These are phyloP conservation scores for Yarrowia divulgata DNA, from an alignment of 805 yeast genomes.

Conservation along the genomic window DNA sequence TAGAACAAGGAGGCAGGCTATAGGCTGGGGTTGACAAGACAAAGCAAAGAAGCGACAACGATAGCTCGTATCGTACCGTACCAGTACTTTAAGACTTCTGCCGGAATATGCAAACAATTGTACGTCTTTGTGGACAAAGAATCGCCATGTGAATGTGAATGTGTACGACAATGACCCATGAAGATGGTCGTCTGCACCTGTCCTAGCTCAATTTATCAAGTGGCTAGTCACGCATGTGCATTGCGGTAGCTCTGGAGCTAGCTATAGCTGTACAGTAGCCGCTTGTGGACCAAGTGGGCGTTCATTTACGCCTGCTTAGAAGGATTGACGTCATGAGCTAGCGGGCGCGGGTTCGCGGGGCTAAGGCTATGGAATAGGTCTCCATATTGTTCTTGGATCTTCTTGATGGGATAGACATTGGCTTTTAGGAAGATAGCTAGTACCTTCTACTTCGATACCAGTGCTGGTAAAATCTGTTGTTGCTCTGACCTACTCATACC, in stretches of 20 bases:
- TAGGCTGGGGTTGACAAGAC: background rate
- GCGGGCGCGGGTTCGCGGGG: background rate
- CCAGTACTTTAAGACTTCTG: no score
- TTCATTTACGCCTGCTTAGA: slow-evolving; percentile 6
- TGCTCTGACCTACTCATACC: no score
- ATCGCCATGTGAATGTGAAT: background rate
- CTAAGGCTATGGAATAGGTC: background rate
- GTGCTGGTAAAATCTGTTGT: no score
- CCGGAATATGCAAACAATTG: no score
- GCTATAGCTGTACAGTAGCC: background rate
- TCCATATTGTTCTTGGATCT: background rate
- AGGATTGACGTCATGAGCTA: slow-evolving; percentile 10
- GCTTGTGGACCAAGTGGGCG: background rate
- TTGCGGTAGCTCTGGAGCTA: slow-evolving; percentile 8
- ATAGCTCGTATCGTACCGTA: no score
- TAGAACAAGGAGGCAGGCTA: background rate
- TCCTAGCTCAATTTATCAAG: no score
- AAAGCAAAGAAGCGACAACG: background rate
- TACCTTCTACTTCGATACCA: no score
- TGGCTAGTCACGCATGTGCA: background rate
- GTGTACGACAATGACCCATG: background rate
- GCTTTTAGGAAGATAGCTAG: background rate
- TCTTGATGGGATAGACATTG: background rate
- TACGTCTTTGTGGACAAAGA: no score
- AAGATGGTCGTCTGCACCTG: background rate